phyloP scores from a whole-genome alignment of 2,329 filamentous ascomycete species.

The Paracorniculantispora psalliotae region DNA sequence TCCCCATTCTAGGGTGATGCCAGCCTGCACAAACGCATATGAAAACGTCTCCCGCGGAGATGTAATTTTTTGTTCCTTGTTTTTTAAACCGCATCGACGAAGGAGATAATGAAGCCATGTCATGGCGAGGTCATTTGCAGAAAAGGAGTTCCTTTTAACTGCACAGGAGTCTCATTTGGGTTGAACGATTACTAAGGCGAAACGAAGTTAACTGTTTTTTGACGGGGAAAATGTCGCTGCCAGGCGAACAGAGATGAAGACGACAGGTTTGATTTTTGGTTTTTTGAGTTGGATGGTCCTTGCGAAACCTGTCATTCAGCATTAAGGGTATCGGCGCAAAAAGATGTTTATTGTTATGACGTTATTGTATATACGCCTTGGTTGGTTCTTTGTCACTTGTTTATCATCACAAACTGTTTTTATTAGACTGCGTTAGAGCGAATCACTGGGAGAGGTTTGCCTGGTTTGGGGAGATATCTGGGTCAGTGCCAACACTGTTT shows the following conservation, averaged over 20 bases:
- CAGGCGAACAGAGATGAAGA: not conserved
- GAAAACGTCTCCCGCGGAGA: not conserved
- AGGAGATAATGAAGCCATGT: not conserved
- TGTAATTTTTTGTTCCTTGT: not conserved
- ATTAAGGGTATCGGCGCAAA: constrained; percentile 13
- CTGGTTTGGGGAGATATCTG: too few relatives aligned
- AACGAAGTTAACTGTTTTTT: constrained; percentile 6
- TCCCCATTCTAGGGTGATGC: not conserved
- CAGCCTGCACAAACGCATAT: not conserved
- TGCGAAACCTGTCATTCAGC: constrained; percentile 7
- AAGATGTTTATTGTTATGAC: constrained; percentile 7
- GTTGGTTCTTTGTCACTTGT: not conserved
- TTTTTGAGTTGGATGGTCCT: constrained; percentile 6
- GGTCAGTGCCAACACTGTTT: constrained; percentile 8
- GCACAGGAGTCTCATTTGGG: constrained; percentile 1
- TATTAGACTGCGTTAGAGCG: constrained; percentile 12
- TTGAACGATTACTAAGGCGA: constrained; percentile 11
- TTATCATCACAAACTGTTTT: not conserved
- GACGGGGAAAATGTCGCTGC: not conserved
- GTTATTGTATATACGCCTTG: constrained; percentile 7
- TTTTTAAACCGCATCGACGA: not conserved
- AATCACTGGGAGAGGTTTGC: not conserved
- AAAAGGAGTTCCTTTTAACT: not conserved
- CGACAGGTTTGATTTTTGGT: not conserved
- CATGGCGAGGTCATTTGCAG: constrained; percentile 2